These are phyloP conservation scores for Trametes sanguinea DNA, from an alignment of 768 basidiomycete species.

Conservation along the genomic window DNA sequence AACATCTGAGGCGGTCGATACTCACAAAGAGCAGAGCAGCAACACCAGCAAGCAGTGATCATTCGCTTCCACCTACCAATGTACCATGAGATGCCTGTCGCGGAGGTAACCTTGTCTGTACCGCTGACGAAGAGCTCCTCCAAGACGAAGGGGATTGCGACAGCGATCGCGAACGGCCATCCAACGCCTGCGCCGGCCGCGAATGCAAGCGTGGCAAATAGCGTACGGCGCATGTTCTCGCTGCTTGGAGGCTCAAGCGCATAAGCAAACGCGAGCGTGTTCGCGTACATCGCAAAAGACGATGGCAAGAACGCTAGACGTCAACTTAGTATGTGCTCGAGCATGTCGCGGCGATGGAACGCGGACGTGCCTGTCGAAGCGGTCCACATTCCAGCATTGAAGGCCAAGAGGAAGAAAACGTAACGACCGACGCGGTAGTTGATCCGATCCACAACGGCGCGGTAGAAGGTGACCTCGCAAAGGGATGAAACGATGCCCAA, in stretches of 20 bases:
- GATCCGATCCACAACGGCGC: conserved; percentile 75
- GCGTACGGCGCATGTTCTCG: conserved; percentile 54
- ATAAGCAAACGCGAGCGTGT: conserved; percentile 75
- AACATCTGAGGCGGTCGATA: not conserved
- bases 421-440: conserved; percentile 94
- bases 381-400: conserved; percentile 95
- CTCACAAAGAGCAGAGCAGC: conserved; percentile 68
- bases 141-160: conserved; percentile 85
- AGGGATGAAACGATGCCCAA: conserved; percentile 72
- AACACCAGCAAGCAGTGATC: conserved; percentile 48
- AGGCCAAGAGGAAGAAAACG: conserved; percentile 80
- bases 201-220: conserved; percentile 68
- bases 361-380: conserved; percentile 69
- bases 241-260: conserved; percentile 59
- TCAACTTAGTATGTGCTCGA: conserved; percentile 13
- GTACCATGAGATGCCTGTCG: conserved; percentile 54
- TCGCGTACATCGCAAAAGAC: conserved; percentile 92
- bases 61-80: conserved; percentile 61
- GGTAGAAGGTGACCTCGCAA: conserved; percentile 83
- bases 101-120: conserved; percentile 59
- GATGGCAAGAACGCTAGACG: conserved; percentile 89
- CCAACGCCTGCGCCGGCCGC: conserved; percentile 86
- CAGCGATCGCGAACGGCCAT: conserved; percentile 93
- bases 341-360: not conserved
- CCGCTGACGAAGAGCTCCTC: conserved; percentile 86